Evolutionary conservation across 2,329 filamentous ascomycete species (phyloP), one percentile per base, ranked within the genome.

Genomic region (Hypoxylon sp.): DNA sequence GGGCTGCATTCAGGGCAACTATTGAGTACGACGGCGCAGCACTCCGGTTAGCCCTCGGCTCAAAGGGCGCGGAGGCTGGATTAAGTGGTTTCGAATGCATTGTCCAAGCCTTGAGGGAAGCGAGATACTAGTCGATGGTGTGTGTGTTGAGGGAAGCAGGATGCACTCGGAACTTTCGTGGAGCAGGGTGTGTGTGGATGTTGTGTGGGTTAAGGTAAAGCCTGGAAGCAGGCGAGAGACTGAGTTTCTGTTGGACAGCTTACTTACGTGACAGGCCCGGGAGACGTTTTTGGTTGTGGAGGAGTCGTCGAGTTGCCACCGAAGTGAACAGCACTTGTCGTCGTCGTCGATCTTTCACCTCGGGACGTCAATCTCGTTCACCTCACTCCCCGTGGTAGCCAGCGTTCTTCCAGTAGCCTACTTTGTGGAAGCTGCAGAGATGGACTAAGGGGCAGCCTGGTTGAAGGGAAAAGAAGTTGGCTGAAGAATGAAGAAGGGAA

Each of bases 401-500:
- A 22, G 20, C 17, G 17, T 6, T 44, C n/a, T 44, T 44, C 17
- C 17, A 22, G 40, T 22, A 22, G 17, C 14, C 17, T 44, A 22
- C 20, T 44, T 4, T 44, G 7, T 22, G 17, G 40, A 22, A 44
- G 17, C 17, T 44, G 10, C 7, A 44, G 40, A 44, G 17, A 22
- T 17, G 8, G 17, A 11, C 17, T 7, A 22, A 44, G 17, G 17
- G 20, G 17, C 17, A 44, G 40, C 17, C 40, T 44, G 17, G 13
- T 20, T 44, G 40, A 22, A 22, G 17, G 17, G 6, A 22, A 44
- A 44, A 7, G 40, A 44, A 44, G 2, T 20, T 44, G 40, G 40
- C 40, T 44, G 40, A 20, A 44, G 17, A 10, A 22, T 44, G 40
- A 22, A 44, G 40, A 44, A 44, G 40, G 40, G 40, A 44, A 44